Conservation (phyloP, 2,329 filamentous ascomycete species). For the Zymoseptoria brevis region DNA sequence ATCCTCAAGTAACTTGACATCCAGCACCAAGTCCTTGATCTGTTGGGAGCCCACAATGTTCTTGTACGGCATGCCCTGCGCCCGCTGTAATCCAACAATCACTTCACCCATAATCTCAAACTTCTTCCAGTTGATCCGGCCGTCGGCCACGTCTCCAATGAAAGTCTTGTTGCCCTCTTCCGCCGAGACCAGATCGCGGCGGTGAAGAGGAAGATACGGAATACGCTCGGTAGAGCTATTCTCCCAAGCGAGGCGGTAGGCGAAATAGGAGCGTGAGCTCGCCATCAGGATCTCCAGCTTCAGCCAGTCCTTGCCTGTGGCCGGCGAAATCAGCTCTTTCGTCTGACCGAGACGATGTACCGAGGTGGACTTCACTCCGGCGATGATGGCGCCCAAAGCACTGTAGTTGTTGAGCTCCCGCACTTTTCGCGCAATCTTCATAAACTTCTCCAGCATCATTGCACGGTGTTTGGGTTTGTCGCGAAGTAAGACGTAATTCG, state of each 20-base stretch:
- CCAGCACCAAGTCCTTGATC: slow-evolving; percentile 67
- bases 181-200: slow-evolving; percentile 81
- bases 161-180: slow-evolving; percentile 91
- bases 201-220: slow-evolving; percentile 83
- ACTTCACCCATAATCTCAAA: slow-evolving; percentile 95
- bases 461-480: slow-evolving; percentile 96
- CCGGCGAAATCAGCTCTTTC: slow-evolving; percentile 61
- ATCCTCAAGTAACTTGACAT: slow-evolving; percentile 72
- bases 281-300: slow-evolving; percentile 87
- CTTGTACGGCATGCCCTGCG: slow-evolving; percentile 75
- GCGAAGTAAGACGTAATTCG: slow-evolving; percentile 59
- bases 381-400: slow-evolving; percentile 83
- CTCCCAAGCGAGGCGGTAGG: slow-evolving; percentile 95
- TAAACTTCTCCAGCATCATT: slow-evolving; percentile 88
- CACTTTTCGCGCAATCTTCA: slow-evolving; percentile 75
- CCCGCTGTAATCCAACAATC: slow-evolving; percentile 81
- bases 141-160: slow-evolving; percentile 48
- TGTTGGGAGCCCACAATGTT: slow-evolving; percentile 47
- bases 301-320: slow-evolving; percentile 75
- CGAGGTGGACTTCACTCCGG: slow-evolving; percentile 80
- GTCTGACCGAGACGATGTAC: slow-evolving; percentile 79
- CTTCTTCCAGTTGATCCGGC: slow-evolving; percentile 90
- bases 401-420: slow-evolving; percentile 96
- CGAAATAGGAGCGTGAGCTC: slow-evolving; percentile 83
- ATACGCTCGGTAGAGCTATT: slow-evolving; percentile 87